These are phyloP conservation scores for Carpinus viminea DNA, from an alignment of 306 rosid species.

Conservation along the genomic window DNA sequence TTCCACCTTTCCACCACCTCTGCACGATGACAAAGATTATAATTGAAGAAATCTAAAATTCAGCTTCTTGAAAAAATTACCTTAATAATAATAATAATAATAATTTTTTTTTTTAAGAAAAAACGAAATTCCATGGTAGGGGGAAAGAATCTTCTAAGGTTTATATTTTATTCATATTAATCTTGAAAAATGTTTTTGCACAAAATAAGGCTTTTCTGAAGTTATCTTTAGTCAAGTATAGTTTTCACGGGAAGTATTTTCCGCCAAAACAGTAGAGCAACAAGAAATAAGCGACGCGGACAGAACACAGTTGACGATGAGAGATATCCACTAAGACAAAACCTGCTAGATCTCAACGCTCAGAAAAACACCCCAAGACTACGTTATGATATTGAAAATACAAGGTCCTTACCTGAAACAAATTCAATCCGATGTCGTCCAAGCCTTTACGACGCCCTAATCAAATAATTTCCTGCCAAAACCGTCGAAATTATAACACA, in stretches of 20 bases:
- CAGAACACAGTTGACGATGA: not conserved
- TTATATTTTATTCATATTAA: not conserved
- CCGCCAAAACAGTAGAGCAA: not conserved
- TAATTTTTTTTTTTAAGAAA: too few species aligned
- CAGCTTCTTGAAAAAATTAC: not conserved
- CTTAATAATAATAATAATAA: too few species aligned
- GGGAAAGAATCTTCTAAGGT: not conserved
- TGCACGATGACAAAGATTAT: not conserved
- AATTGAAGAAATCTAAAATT: not conserved
- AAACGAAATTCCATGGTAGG: not conserved
- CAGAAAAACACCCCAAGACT: conserved; percentile 1
- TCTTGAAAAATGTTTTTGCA: not conserved
- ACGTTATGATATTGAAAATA: not conserved
- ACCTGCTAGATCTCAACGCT: not conserved
- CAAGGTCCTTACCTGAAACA: conserved; percentile 13
- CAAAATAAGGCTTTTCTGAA: not conserved
- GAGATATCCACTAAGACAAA: not conserved
- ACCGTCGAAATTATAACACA: not conserved
- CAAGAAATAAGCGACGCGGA: not conserved
- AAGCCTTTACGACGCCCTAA: not conserved
- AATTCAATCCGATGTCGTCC: not conserved
- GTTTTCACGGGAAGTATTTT: not conserved
- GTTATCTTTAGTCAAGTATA: not conserved
- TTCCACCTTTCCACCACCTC: not conserved
- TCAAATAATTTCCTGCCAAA: conserved; percentile 7